A percentile compares a stretch with the other conserved stretches of the same genome.
These are phyloP conservation scores for Dacryopinax primogenitus DNA, from an alignment of 768 basidiomycete species.

Conservation along the genomic window DNA sequence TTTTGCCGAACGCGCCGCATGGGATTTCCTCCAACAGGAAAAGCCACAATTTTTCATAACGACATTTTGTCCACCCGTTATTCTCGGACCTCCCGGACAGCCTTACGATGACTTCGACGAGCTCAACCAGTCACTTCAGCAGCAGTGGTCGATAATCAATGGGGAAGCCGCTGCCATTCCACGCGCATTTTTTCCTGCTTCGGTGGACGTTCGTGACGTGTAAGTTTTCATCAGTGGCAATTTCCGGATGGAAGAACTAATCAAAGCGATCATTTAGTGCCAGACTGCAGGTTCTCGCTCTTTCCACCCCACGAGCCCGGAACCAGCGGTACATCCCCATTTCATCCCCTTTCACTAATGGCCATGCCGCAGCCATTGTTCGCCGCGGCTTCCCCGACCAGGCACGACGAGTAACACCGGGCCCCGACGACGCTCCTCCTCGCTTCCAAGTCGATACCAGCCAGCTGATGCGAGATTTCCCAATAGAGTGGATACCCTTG, in stretches of 20 bases:
- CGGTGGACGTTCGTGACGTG: not conserved
- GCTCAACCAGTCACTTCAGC: not conserved
- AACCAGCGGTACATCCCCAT: not conserved
- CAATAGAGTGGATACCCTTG: not conserved
- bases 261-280: not conserved
- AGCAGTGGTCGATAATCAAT: not conserved
- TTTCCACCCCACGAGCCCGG: not conserved
- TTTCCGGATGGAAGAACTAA: no score
- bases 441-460: not conserved
- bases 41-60: not conserved
- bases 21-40: not conserved
- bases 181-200: not conserved
- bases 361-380: not conserved
- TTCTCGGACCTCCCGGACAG: not conserved
- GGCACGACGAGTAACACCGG: not conserved
- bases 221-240: not conserved
- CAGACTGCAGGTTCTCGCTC: not conserved
- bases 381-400: not conserved
- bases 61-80: not conserved
- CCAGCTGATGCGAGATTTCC: not conserved
- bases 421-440: not conserved
- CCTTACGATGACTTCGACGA: not conserved
- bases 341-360: conserved; percentile 1
- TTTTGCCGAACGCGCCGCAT: conserved; percentile 1
- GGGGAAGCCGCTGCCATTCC: not conserved